Evolutionary conservation across 148 eudicot genomes (phyloP).

Genomic region (Vaccinium darrowii): DNA sequence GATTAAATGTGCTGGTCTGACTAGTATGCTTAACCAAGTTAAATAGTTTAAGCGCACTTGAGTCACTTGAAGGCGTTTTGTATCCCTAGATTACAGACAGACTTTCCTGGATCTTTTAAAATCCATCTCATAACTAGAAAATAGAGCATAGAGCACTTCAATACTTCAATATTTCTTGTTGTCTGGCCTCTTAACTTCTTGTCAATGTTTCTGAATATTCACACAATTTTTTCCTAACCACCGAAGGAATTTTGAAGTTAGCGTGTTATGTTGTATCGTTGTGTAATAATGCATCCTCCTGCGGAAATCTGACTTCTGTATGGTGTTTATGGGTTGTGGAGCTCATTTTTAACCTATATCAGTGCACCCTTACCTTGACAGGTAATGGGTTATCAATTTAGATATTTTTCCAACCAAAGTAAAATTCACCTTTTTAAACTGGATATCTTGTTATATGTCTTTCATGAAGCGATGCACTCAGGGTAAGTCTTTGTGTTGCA

Average conservation of each 20-base stretch:
- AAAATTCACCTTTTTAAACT: not conserved
- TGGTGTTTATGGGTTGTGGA: not conserved
- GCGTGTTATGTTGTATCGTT: not conserved
- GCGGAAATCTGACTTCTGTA: not conserved
- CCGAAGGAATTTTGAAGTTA: not conserved
- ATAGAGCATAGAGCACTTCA: no score
- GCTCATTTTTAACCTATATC: not conserved
- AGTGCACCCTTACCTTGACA: not conserved
- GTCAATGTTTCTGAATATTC: no score
- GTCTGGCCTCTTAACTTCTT: no score
- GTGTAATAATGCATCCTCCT: not conserved
- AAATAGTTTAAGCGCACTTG: not conserved
- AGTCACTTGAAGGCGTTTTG: not conserved
- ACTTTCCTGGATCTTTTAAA: not conserved
- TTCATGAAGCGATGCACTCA: conserved; percentile 12
- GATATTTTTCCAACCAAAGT: not conserved
- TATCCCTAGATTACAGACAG: not conserved
- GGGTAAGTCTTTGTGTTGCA: conserved; percentile 24
- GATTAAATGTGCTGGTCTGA: not conserved
- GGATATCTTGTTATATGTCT: not conserved
- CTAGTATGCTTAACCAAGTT: not conserved
- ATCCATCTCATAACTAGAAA: no score
- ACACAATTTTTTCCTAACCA: not conserved
- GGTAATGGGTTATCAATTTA: not conserved
- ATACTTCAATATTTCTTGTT: no score